phyloP scores from a whole-genome alignment of 2,329 filamentous ascomycete species.

The Penicillium sp. region DNA sequence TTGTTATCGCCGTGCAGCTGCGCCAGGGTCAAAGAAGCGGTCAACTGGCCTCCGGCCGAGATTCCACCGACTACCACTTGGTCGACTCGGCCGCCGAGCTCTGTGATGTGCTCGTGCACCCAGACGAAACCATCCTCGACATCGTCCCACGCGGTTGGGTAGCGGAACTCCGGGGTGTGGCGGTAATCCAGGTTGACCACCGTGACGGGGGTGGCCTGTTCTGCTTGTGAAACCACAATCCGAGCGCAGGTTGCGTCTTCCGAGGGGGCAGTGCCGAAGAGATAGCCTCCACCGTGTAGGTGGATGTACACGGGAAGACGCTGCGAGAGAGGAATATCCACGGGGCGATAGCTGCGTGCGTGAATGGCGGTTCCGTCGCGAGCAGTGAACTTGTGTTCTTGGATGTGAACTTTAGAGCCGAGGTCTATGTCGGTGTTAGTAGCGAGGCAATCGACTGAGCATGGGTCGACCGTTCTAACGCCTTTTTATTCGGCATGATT shows the following conservation, averaged over 20 bases:
- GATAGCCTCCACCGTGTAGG: slow-evolving; percentile 57
- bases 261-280: slow-evolving; percentile 53
- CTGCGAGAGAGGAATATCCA: slow-evolving; percentile 25
- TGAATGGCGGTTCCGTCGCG: slow-evolving; percentile 48
- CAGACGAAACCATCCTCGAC: slow-evolving; percentile 55
- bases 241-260: slow-evolving; percentile 55
- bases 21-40: slow-evolving; percentile 43
- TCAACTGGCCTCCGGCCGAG: slow-evolving; percentile 49
- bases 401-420: slow-evolving; percentile 32
- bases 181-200: slow-evolving; percentile 60
- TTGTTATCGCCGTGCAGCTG: slow-evolving; percentile 34
- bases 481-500: background rate
- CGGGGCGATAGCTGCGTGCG: slow-evolving; percentile 49
- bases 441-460: slow-evolving; percentile 1
- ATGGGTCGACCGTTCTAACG: background rate
- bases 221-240: slow-evolving; percentile 41
- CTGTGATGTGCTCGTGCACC: slow-evolving; percentile 47
- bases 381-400: slow-evolving; percentile 41
- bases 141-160: slow-evolving; percentile 54
- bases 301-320: slow-evolving; percentile 52
- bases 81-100: slow-evolving; percentile 40
- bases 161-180: slow-evolving; percentile 55
- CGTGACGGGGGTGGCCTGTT: slow-evolving; percentile 29
- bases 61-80: slow-evolving; percentile 50
- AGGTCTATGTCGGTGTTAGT: slow-evolving; percentile 16